Conservation (phyloP, 108 stramenopile species). For the Aurantiochytrium sp. region DNA sequence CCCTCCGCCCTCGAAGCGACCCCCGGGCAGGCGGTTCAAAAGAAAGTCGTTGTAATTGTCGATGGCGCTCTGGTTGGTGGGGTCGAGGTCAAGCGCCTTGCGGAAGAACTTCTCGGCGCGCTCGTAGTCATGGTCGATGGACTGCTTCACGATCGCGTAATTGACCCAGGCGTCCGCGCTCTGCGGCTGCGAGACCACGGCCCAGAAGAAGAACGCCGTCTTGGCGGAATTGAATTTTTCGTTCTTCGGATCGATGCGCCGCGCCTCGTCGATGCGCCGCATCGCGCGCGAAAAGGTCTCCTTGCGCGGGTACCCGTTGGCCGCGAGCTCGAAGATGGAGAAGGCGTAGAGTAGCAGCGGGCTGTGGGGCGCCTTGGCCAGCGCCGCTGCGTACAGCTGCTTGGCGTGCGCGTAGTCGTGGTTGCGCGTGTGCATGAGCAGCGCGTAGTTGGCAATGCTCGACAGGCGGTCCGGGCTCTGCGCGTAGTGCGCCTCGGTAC, state of each 20-base stretch:
- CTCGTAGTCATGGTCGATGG: slow-evolving; percentile 49
- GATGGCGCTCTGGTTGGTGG: slow-evolving; percentile 45
- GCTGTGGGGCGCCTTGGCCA: slow-evolving; percentile 54
- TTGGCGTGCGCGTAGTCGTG: slow-evolving; percentile 49
- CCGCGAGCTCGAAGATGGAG: slow-evolving; percentile 54
- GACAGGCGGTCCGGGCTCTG: slow-evolving; percentile 53
- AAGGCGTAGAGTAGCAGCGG: slow-evolving; percentile 56
- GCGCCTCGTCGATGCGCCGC: slow-evolving; percentile 51
- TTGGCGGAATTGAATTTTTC: slow-evolving; percentile 47
- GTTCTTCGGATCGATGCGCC: slow-evolving; percentile 45
- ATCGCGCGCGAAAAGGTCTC: slow-evolving; percentile 46
- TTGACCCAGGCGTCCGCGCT: slow-evolving; percentile 53
- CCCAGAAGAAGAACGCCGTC: slow-evolving; percentile 58
- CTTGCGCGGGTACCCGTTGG: slow-evolving; percentile 40
- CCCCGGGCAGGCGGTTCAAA: slow-evolving; percentile 55
- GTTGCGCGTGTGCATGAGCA: slow-evolving; percentile 49
- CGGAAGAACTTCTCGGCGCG: slow-evolving; percentile 59
- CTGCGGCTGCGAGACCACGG: slow-evolving; percentile 52
- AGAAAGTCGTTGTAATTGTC: slow-evolving; percentile 54
- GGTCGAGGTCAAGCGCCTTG: slow-evolving; percentile 49
- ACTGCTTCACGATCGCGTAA: slow-evolving; percentile 61
- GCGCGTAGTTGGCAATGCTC: slow-evolving; percentile 59
- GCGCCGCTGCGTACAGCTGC: slow-evolving; percentile 50
- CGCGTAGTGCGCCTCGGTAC: slow-evolving; percentile 51
- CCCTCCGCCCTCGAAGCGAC: slow-evolving; percentile 39